Evolutionary conservation across 331 rosid genomes (phyloP).

Genomic region (Malus hybrid): DNA sequence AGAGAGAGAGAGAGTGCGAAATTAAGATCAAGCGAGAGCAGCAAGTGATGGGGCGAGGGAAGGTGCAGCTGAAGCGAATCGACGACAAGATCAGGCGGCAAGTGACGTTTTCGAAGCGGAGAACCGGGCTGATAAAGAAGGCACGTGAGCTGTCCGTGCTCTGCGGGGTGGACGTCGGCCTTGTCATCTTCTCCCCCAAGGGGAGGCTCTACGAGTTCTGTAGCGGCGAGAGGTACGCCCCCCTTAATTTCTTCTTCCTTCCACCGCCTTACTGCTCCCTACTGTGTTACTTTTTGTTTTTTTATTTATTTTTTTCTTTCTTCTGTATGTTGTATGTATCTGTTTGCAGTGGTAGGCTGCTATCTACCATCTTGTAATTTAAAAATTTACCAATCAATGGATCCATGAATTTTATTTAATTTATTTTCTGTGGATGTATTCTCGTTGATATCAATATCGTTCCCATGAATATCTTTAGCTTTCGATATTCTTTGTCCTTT

Average conservation of each 20-base stretch:
- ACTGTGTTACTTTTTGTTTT: too few relatives aligned
- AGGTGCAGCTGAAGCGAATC: slow-evolving; percentile 20
- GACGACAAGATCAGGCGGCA: slow-evolving; percentile 27
- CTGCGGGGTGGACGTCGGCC: slow-evolving; percentile 23
- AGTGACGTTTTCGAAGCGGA: slow-evolving; percentile 28
- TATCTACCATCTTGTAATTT: not conserved
- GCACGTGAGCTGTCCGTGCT: slow-evolving; percentile 21
- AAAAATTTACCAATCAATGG: not conserved
- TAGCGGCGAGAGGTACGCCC: too few relatives aligned
- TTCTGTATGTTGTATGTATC: too few relatives aligned
- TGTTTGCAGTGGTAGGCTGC: not conserved
- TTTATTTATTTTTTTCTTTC: too few relatives aligned
- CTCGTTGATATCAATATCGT: too few relatives aligned
- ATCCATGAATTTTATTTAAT: not conserved
- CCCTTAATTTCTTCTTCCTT: too few relatives aligned
- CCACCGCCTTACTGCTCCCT: not conserved
- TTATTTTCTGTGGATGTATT: too few relatives aligned
- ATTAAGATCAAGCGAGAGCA: too few relatives aligned
- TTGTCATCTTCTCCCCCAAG: slow-evolving; percentile 14
- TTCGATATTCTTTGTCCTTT: too few relatives aligned
- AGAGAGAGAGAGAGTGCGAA: too few relatives aligned
- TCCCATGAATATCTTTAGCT: not conserved
- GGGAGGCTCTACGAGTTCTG: too few relatives aligned
- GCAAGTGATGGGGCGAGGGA: too few relatives aligned
- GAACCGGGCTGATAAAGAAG: slow-evolving; percentile 23